Conservation (phyloP, 2,329 filamentous ascomycete genomes). For the Aureobasidium lini region DNA sequence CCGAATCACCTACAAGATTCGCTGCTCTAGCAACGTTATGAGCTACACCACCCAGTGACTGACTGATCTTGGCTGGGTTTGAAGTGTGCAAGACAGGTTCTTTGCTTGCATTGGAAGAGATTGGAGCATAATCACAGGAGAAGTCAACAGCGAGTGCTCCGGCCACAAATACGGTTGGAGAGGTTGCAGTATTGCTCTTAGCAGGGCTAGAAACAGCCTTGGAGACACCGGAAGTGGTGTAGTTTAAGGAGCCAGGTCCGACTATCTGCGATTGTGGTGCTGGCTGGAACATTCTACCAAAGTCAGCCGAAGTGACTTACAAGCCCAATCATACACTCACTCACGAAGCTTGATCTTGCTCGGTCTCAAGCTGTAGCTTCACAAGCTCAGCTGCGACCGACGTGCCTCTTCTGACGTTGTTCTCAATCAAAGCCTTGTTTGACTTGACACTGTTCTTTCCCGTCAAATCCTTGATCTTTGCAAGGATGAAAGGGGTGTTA, state of each 20-base stretch:
- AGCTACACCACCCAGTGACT: slow-evolving; percentile 84
- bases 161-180: slow-evolving; percentile 69
- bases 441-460: slow-evolving; percentile 62
- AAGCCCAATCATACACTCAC: slow-evolving; percentile 13
- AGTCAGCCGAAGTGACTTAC: slow-evolving; percentile 7
- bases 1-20: slow-evolving; percentile 57
- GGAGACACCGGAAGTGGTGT: slow-evolving; percentile 19
- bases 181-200: neutral
- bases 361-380: slow-evolving; percentile 41
- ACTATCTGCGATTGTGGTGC: neutral
- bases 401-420: slow-evolving; percentile 59
- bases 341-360: slow-evolving; percentile 31
- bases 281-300: slow-evolving; percentile 11
- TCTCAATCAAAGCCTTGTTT: slow-evolving; percentile 63
- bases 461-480: slow-evolving; percentile 71
- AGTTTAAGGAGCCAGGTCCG: slow-evolving; percentile 16
- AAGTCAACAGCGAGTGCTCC: slow-evolving; percentile 87
- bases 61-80: slow-evolving; percentile 72
- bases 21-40: slow-evolving; percentile 85
- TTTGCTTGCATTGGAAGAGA: slow-evolving; percentile 33
- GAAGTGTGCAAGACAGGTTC: slow-evolving; percentile 63
- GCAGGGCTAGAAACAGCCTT: slow-evolving; percentile 17
- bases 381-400: slow-evolving; percentile 56
- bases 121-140: slow-evolving; percentile 66
- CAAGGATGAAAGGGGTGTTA: slow-evolving; percentile 79